Conservation (phyloP, 306 rosid species). For the Vicia sativa region DNA sequence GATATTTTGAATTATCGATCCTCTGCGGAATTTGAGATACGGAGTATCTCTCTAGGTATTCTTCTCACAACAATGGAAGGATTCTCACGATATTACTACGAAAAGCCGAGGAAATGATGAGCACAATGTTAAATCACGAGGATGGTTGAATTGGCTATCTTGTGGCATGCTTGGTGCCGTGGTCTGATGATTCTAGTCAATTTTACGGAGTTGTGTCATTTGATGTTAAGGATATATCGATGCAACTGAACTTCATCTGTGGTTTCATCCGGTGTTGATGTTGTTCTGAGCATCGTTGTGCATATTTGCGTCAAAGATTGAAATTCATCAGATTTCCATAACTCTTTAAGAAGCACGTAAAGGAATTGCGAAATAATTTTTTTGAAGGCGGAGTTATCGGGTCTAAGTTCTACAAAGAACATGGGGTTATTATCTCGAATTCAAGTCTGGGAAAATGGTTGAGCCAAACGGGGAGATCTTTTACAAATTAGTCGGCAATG, state of each 20-base stretch:
- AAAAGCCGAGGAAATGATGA: constrained; percentile 69
- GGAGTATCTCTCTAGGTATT: constrained; percentile 61
- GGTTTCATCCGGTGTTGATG: constrained; percentile 51
- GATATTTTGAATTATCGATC: constrained; percentile 84
- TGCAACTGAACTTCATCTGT: constrained; percentile 80
- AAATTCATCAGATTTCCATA: constrained; percentile 62
- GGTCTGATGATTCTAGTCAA: constrained; percentile 93
- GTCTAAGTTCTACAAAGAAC: constrained; percentile 62
- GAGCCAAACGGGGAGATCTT: constrained; percentile 59
- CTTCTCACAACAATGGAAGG: constrained; percentile 43
- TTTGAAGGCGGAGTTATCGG: constrained; percentile 62
- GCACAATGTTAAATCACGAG: constrained; percentile 63
- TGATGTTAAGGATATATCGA: constrained; percentile 93
- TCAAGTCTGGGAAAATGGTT: constrained; percentile 65
- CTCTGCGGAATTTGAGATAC: constrained; percentile 77
- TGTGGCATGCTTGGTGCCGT: constrained; percentile 98
- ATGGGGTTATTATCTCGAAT: constrained; percentile 51
- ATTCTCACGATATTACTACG: constrained; percentile 39
- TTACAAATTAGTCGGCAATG: constrained; percentile 45
- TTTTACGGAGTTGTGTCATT: constrained; percentile 94
- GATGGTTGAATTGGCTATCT: constrained; percentile 96
- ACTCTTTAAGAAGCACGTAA: constrained; percentile 54
- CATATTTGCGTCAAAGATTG: constrained; percentile 58
- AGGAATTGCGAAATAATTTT: constrained; percentile 66
- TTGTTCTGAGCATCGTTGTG: constrained; percentile 52